Percentiles rank a stretch among this genome's conserved stretches.
These are phyloP conservation scores for Pulveroboletus sp. DNA, from an alignment of 768 basidiomycete genomes.

Conservation along the genomic window DNA sequence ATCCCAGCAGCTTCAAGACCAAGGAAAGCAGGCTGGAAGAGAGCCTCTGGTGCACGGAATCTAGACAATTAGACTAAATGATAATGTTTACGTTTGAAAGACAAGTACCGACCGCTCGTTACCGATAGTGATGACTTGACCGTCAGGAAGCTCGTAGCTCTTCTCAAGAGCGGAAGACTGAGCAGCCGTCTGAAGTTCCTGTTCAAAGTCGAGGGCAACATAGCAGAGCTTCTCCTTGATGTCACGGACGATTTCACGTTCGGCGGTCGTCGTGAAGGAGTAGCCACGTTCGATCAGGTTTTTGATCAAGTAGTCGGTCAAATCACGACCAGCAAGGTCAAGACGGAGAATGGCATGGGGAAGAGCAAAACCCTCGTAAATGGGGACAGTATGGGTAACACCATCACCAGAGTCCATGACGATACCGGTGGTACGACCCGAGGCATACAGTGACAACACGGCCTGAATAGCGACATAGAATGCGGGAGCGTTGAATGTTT, in stretches of 20 bases:
- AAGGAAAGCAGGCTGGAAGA: constrained; percentile 57
- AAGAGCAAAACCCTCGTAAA: constrained; percentile 91
- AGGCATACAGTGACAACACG: constrained; percentile 79
- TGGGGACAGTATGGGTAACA: constrained; percentile 93
- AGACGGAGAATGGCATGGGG: constrained; percentile 92
- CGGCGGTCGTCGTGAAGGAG: constrained; percentile 89
- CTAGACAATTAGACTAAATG: constrained; percentile 18
- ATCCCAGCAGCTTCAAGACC: constrained; percentile 83
- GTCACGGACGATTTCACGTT: constrained; percentile 91
- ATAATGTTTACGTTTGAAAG: background rate
- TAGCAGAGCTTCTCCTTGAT: constrained; percentile 95
- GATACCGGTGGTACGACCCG: constrained; percentile 92
- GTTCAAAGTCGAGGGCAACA: constrained; percentile 91
- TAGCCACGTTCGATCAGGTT: constrained; percentile 89
- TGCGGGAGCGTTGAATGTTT: constrained; percentile 71
- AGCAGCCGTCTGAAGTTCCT: constrained; percentile 87
- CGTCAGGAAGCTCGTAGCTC: constrained; percentile 88
- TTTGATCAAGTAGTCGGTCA: constrained; percentile 82
- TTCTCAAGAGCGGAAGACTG: constrained; percentile 88
- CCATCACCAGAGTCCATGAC: constrained; percentile 96
- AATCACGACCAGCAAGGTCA: constrained; percentile 88
- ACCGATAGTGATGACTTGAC: constrained; percentile 87
- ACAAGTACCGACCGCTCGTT: constrained; percentile 47
- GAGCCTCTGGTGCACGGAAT: constrained; percentile 54
- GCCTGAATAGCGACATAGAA: constrained; percentile 76